phyloP scores from a whole-genome alignment of 2,329 filamentous ascomycete genomes.

The Grosmannia huntii region DNA sequence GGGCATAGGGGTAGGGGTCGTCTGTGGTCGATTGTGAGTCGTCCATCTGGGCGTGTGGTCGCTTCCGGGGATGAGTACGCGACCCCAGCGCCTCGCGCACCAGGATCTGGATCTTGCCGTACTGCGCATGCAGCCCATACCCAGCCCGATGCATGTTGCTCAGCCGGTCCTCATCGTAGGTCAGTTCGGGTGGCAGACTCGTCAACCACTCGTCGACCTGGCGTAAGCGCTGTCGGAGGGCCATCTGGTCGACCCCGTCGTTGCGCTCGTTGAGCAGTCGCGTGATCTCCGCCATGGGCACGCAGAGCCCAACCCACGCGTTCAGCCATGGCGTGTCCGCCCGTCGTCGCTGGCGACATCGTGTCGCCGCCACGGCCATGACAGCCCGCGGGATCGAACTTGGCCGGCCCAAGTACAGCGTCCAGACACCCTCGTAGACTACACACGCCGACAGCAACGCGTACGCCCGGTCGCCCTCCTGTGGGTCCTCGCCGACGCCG shows the following conservation, averaged over 20 bases:
- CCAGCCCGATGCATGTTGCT: conserved; percentile 3
- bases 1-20: neutral
- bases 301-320: conserved; percentile 2
- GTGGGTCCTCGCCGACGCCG: neutral
- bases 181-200: conserved; percentile 2
- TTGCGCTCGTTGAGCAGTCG: conserved; percentile 1
- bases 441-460: conserved; percentile 3
- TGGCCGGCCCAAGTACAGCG: conserved; percentile 4
- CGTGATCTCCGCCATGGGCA: conserved; percentile 5
- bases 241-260: neutral
- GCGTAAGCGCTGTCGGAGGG: neutral
- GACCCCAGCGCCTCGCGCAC: neutral
- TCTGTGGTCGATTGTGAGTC: too few species aligned
- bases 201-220: conserved; percentile 5
- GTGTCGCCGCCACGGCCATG: neutral
- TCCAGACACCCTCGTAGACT: conserved; percentile 5
- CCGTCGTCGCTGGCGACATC: neutral
- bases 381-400: conserved; percentile 3
- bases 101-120: conserved; percentile 7
- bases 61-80: neutral
- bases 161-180: conserved; percentile 2
- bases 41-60: neutral
- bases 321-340: conserved; percentile 2
- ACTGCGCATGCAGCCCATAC: conserved; percentile 4
- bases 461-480: conserved; percentile 1